Percentiles rank a stretch among this genome's conserved stretches.
Conservation (phyloP, 2,329 filamentous ascomycete genomes). For the Lecanoromycetidae sp. region DNA sequence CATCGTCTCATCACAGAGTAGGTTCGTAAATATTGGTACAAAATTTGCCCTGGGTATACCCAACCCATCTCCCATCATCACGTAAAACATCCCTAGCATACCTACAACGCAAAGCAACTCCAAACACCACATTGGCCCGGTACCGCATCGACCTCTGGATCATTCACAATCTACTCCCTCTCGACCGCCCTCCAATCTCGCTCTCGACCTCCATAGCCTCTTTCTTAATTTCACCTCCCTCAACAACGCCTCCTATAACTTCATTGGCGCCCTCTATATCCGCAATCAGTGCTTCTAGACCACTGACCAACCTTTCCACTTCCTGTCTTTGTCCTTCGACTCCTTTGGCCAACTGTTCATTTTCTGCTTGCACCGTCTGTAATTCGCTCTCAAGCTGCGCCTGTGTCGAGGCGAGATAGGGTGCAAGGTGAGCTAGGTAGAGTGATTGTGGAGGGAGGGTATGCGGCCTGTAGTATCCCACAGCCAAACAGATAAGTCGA, state of each 20-base stretch:
- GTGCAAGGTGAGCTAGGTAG: slow-evolving; percentile 46
- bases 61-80: background rate
- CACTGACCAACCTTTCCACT: slow-evolving; percentile 42
- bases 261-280: slow-evolving; percentile 43
- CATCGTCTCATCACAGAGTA: background rate
- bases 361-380: slow-evolving; percentile 39
- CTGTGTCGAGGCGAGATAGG: slow-evolving; percentile 41
- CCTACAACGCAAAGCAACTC: background rate
- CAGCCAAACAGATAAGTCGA: slow-evolving; percentile 1
- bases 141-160: background rate
- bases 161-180: slow-evolving; percentile 8
- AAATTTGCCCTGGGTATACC: background rate
- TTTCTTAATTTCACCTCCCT: slow-evolving; percentile 28
- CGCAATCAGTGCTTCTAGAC: slow-evolving; percentile 43
- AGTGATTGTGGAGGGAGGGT: slow-evolving; percentile 45
- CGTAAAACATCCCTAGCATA: too few relatives aligned
- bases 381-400: slow-evolving; percentile 39
- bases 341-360: slow-evolving; percentile 39
- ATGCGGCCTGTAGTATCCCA: slow-evolving; percentile 43
- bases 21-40: background rate
- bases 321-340: slow-evolving; percentile 44
- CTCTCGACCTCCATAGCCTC: slow-evolving; percentile 34
- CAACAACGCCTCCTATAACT: slow-evolving; percentile 30
- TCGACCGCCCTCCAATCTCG: slow-evolving; percentile 22
- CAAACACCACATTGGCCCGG: background rate